Base-by-base conservation (phyloP, 495 filamentous ascomycete species). In the Xylaria venustula region DNA sequence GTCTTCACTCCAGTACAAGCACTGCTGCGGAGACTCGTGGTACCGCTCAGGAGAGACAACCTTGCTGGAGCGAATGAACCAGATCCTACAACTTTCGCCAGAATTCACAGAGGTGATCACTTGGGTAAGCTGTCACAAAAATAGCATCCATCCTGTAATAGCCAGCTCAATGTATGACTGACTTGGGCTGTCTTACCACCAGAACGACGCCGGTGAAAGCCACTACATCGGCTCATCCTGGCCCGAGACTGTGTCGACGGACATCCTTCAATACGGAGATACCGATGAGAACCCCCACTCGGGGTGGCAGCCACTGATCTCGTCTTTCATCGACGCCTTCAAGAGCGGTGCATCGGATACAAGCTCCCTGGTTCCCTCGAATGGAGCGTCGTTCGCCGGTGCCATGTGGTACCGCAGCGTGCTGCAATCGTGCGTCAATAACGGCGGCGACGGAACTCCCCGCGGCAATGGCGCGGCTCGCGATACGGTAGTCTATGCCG, bases 211-310 rank as follows among this genome's bases (percentile, higher is more conserved):
- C 3, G 76, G 76, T 36, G 79, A 81, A 58, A 71, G 68, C 55
- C 77, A 80, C 58, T 81, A 82, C 63, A 72, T 80, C 20, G 79
- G 79, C 4, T 71, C 75, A 15, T 65, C 71, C 51, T 81, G 77
- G 78, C 30, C 67, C 22, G 62, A 70, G 26, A 63, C 62, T 19
- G 44, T 70, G 0, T 69, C 62, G 30, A 9, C 22, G 30, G 70
- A 73, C n/a, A 64, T 71, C 37, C 52, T 70, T 1, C 63, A 67
- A 8, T 64, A 58, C 25, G 58, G 58, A 37, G 77, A 78, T 45
- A 60, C 65, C 11, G 71, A 68, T 23, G 30, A 56, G 32, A 67
- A 52, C 37, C 50, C 63, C 41, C 77, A 79, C 62, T 66, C 62
- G 4, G 77, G 63, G 25, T 69, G 61, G 41, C 73, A 71, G 73